A percentile compares a stretch with the other conserved stretches of the same genome.
phyloP scores from a whole-genome alignment of 2,329 filamentous ascomycete species.

The Colletotrichum liriopes region DNA sequence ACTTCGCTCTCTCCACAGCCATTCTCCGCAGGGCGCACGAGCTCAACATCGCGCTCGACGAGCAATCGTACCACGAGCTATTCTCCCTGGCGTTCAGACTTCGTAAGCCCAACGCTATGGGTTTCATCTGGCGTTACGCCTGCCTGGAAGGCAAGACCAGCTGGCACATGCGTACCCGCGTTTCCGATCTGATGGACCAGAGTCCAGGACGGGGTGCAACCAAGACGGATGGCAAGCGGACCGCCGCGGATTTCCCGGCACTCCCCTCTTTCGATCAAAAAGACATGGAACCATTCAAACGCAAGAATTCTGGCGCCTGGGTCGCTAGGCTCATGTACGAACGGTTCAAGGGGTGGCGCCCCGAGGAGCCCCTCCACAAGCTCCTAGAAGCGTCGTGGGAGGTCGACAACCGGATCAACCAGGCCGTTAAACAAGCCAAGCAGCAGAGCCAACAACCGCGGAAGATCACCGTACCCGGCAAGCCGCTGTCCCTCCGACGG shows the following conservation, averaged over 20 bases:
- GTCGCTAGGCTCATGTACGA: background rate
- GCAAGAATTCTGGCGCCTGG: background rate
- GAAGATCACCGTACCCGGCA: background rate
- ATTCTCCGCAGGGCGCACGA: constrained; percentile 47
- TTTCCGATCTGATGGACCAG: constrained; percentile 19
- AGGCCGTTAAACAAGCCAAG: constrained; percentile 22
- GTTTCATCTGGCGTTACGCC: constrained; percentile 54
- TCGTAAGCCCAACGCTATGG: constrained; percentile 51
- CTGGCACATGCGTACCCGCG: constrained; percentile 49
- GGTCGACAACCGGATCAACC: constrained; percentile 26
- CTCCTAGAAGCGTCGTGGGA: constrained; percentile 23
- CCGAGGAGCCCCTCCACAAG: constrained; percentile 27
- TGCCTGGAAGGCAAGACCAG: constrained; percentile 46
- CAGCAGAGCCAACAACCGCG: background rate
- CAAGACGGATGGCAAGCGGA: background rate
- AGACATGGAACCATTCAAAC: background rate
- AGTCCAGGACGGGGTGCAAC: background rate
- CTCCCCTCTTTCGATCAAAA: constrained; percentile 20
- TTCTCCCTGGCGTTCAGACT: constrained; percentile 54
- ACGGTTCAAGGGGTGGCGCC: constrained; percentile 7
- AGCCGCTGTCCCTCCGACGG: background rate
- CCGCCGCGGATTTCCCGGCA: background rate
- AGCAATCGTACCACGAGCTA: constrained; percentile 55
- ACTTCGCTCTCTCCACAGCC: constrained; percentile 54
- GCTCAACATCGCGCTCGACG: constrained; percentile 47